A percentile compares a stretch with the other conserved stretches of the same genome.
Conservation (phyloP, 768 basidiomycete species). For the Coprinopsis marcescibilis region DNA sequence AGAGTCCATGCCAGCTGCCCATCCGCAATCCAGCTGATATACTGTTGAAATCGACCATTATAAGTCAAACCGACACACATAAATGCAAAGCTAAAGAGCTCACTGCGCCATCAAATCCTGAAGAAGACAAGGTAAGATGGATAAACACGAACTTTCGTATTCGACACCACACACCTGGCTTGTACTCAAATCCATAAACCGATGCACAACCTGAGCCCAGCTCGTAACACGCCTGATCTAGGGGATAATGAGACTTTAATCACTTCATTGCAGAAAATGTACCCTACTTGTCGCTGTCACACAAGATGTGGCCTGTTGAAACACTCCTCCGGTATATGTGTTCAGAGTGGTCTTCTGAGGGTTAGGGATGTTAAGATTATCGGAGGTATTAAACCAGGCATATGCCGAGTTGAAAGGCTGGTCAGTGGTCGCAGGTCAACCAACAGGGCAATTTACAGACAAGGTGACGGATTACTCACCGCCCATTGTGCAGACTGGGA, state of each 20-base stretch:
- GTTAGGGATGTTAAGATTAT: conserved; percentile 55
- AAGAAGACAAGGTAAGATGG: too few relatives aligned
- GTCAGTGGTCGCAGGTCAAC: too few relatives aligned
- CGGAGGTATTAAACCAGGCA: conserved; percentile 57
- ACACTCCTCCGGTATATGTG: conserved; percentile 66
- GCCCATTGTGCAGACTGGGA: conserved; percentile 85
- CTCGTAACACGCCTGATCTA: conserved; percentile 71
- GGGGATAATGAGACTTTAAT: not conserved
- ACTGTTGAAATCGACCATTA: too few relatives aligned
- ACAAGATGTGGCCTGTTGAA: conserved; percentile 79
- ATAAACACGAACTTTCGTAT: too few relatives aligned
- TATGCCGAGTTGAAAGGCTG: conserved; percentile 78
- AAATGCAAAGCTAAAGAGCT: conserved; percentile 18
- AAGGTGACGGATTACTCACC: conserved; percentile 35
- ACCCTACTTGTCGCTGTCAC: conserved; percentile 52
- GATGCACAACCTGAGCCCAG: conserved; percentile 47
- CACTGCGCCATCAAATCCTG: conserved; percentile 49
- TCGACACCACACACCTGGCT: conserved; percentile 50
- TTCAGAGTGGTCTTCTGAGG: conserved; percentile 48
- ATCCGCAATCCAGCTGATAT: conserved; percentile 75
- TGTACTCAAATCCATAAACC: conserved; percentile 79
- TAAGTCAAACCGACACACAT: too few relatives aligned
- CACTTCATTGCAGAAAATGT: not conserved
- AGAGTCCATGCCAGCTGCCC: conserved; percentile 65
- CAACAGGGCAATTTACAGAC: not conserved